Evolutionary conservation across 1,284 basidiomycete genomes (phyloP), one percentile per base, ranked within the genome.

Genomic region (Malassezia psittaci): DNA sequence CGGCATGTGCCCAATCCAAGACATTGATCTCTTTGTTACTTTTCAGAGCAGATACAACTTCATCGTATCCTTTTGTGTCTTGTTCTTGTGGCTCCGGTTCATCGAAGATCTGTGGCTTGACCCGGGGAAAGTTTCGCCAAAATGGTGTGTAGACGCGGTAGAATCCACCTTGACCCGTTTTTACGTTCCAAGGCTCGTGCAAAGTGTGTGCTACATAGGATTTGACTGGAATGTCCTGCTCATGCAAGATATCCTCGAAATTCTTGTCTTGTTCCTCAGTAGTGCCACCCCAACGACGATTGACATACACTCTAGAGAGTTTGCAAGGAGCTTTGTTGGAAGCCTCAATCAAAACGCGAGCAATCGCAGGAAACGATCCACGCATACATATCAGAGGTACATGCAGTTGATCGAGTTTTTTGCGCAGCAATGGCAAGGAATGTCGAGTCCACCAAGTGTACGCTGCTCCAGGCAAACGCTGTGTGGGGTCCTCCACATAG

Each of bases 371-470:
- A 16, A 48, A 43, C n/a, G 52, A 36, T 41, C 46, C 45, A 10
- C 37, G 38, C 7, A 54, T 9, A 35, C 52, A 54, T 5, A 54
- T 9, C 5, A 54, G 24, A 13, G 52, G 52, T 18, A 54, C 47
- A 43, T 43, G 37, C 1, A 54, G 39, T 19, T 33, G 9, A 8
- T 54, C 46, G 3, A 54, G 47, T 19, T 54, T 32, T 18, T 21
- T 9, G 10, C 46, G 45, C 8, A 54, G 33, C n/a, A 47, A 38
- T 3, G 52, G 52, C 29, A 54, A 38, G 5, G 52, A 54, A 21
- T 48, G 41, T 9, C 52, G 37, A 10, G 52, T 54, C 52, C 52
- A 54, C 52, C 52, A 54, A 13, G 52, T 54, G 29, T 33, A 54
- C 5, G 52, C 52, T 1, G 38, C 46, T 13, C 52, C 52, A 10